Base-by-base conservation (phyloP, 2,329 filamentous ascomycete species). In the Diaporthe eres region DNA sequence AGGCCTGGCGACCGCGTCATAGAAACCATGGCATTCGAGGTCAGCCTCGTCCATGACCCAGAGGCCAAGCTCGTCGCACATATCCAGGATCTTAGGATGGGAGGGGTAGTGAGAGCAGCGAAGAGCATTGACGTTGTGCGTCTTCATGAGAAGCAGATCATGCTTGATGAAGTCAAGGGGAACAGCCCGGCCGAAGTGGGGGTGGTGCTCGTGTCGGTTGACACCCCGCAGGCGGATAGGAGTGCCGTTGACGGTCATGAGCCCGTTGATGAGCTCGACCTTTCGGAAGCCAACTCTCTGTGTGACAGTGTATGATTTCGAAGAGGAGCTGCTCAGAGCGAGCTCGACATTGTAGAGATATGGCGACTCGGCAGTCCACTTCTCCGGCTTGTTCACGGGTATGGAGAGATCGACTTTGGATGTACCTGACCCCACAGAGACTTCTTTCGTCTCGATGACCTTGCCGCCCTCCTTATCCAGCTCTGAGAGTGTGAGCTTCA, bases 151-250 rank as follows among this genome's bases (percentile, higher is more conserved):
- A 2, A 92, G 79, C 1, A 94, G 85, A 78, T 94, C 93, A 19
- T 86, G 82, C 77, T 88, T 88, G 80, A 93, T 89, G 74, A 89
- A 93, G 2, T 92, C 89, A 9, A 90, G 82, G 0, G 92, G 91
- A 0, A 94, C 91, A 0, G 92, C 88, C 0, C 92, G 90, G 4
- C 92, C 92, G 39, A 88, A 88, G 34, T 84, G 83, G 0, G 92
- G 91, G 79, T 94, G 92, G 79, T 95, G 92, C 75, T 95, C 93
- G 79, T 94, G 93, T 22, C 92, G 86, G 81, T 94, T 94, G 22
- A 91, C 90, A 22, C 92, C 93, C 39, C 90, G 88, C 77, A 94
- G 86, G 3, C 90, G 86, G 68, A 94, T 87, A 1, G 89, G 85
- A 39, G 86, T 85, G 6, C 92, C 92, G 75, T 94, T 94, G 78